Base-by-base conservation (phyloP, 2,329 filamentous ascomycete species). In the Sporothrix variecibatus region DNA sequence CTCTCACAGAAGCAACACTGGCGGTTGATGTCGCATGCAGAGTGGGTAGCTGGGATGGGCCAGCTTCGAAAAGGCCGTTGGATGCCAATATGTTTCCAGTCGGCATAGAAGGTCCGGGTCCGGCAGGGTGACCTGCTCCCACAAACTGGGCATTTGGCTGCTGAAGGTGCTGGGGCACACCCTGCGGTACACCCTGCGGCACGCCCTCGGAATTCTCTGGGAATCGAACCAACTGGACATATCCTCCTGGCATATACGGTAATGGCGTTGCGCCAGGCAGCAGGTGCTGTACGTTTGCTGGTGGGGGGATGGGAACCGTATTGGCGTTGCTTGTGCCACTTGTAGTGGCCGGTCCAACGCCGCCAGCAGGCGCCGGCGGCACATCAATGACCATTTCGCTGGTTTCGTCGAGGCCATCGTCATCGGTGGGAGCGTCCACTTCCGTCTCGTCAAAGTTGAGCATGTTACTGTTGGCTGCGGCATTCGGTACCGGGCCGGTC, bases 341-440 rank as follows among this genome's bases (percentile, higher is more conserved):
- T 28, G 34, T 38, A 7, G 38, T 15, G 43, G 34, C 62, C 2
- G 40, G n/a, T 11, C 62, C 62, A 46, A 46, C 40, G 1, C 62
- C 62, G 4, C 11, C 62, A 9, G n/a, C n/a, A 4, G 62, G 62
- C 12, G 43, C 43, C 12, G 62, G n/a, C 23, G n/a, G 62, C 12
- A 67, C 62, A 43, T 67, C 62, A 15, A 67, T 43, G 12, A 67
- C 23, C 62, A 67, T 67, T 46, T 67, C 83, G 74, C 77, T 81
- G 5, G 79, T 80, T 38, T 85, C 83, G 23, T 85, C 84, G 56
- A 83, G 82, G 26, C 83, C 83, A 53, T 85, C 83, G 53, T 85
- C 83, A n/a, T 85, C 84, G 1, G 80, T 80, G 77, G 82, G 83
- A 46, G 75, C 75, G 46, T 80, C 79, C 9, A 75, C 75, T 17